Conservation (phyloP, 108 stramenopile genomes). For the Nitzschia palea region DNA sequence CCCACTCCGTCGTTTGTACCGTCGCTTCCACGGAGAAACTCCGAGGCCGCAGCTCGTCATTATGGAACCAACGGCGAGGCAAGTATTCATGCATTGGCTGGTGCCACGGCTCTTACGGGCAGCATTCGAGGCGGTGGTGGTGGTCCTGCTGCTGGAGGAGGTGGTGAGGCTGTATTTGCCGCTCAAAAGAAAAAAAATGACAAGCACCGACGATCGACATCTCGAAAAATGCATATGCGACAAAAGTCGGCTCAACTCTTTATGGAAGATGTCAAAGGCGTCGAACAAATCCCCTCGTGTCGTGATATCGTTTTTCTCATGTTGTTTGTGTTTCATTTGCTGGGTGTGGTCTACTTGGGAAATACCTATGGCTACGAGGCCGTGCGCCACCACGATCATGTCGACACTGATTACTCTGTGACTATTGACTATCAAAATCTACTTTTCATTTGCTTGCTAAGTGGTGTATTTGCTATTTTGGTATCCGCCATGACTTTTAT, state of each 20-base stretch:
- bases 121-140: neutral
- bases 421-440: conserved; percentile 63
- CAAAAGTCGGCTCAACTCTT: conserved; percentile 73
- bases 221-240: conserved; percentile 68
- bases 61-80: conserved; percentile 5
- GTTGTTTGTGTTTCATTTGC: conserved; percentile 67
- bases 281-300: conserved; percentile 61
- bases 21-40: neutral
- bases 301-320: conserved; percentile 62
- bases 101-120: neutral
- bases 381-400: conserved; percentile 43
- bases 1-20: neutral
- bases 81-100: neutral
- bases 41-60: neutral
- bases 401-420: conserved; percentile 27
- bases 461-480: conserved; percentile 68
- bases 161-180: conserved; percentile 49
- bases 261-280: conserved; percentile 72
- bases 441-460: conserved; percentile 57
- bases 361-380: conserved; percentile 63
- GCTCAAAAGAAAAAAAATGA: conserved; percentile 14
- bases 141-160: conserved; percentile 6
- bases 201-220: neutral
- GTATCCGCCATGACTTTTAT: conserved; percentile 58
- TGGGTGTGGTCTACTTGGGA: conserved; percentile 50